Conservation (phyloP, 164 flowering plant species). For the Liquidambar formosana region DNA sequence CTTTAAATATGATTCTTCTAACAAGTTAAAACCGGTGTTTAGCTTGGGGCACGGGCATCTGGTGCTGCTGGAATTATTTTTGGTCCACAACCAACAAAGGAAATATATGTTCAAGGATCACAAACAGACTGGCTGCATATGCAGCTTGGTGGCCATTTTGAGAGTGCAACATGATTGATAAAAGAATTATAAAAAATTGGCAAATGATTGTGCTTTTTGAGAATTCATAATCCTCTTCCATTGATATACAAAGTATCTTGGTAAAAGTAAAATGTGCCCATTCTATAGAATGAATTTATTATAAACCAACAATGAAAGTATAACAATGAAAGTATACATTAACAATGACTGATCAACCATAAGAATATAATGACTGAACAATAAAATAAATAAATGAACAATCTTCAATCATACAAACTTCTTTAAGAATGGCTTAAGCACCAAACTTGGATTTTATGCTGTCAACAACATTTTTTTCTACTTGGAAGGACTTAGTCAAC, state of each 20-base stretch:
- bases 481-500: constrained; percentile 49
- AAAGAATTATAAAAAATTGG: constrained; percentile 1
- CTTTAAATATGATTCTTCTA: constrained; percentile 3
- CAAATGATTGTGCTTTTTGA: background rate
- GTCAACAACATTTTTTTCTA: constrained; percentile 34
- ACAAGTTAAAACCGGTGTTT: constrained; percentile 26
- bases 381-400: too few species aligned
- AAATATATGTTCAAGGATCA: constrained; percentile 59
- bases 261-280: too few species aligned
- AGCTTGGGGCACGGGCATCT: constrained; percentile 52
- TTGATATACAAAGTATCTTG: too few species aligned
- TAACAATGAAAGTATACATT: too few species aligned
- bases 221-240: too few species aligned
- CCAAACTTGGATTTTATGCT: constrained; percentile 44
- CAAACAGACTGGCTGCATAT: constrained; percentile 81
- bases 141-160: constrained; percentile 79
- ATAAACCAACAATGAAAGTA: too few species aligned
- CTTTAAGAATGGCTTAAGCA: constrained; percentile 10
- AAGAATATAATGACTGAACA: too few species aligned
- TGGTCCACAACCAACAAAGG: constrained; percentile 60
- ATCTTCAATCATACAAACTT: background rate
- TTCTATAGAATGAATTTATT: too few species aligned
- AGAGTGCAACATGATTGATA: constrained; percentile 50
- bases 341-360: too few species aligned
- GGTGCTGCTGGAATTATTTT: constrained; percentile 62